phyloP scores from a whole-genome alignment of 2,329 filamentous ascomycete species.

The Emergomyces africanus region DNA sequence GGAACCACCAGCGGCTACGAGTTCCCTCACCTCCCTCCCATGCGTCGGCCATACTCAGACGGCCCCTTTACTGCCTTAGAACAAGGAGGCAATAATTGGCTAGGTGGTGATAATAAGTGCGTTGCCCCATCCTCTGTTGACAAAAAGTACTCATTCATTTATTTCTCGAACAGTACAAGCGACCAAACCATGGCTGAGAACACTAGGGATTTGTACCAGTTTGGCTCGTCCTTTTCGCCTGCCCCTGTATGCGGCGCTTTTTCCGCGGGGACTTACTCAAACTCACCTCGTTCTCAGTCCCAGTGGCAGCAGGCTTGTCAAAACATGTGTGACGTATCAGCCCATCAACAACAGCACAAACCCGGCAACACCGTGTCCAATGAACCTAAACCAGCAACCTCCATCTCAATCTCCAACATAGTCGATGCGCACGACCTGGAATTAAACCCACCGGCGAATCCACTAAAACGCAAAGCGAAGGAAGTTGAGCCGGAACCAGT shows the following conservation, averaged over 20 bases:
- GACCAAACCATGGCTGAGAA: not conserved
- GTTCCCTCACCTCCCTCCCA: not conserved
- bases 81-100: not conserved
- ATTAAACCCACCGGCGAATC: not conserved
- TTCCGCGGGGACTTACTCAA: not conserved
- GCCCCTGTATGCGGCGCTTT: not conserved
- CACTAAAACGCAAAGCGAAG: slow-evolving; percentile 1
- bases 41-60: not conserved
- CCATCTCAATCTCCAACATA: not conserved
- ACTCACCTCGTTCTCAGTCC: not conserved
- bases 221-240: not conserved
- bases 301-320: not conserved
- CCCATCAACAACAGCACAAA: not conserved
- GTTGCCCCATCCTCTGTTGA: not conserved
- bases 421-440: not conserved
- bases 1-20: not conserved
- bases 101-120: not conserved
- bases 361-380: not conserved
- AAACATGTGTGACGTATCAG: not conserved
- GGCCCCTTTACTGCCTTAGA: not conserved
- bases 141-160: not conserved
- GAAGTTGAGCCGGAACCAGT: not conserved
- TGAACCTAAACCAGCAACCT: not conserved
- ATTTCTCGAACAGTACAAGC: not conserved
- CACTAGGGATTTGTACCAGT: not conserved